Evolutionary conservation across 495 filamentous ascomycete genomes (phyloP), one percentile per base, ranked within the genome.

Genomic region (Penicillium parvum): DNA sequence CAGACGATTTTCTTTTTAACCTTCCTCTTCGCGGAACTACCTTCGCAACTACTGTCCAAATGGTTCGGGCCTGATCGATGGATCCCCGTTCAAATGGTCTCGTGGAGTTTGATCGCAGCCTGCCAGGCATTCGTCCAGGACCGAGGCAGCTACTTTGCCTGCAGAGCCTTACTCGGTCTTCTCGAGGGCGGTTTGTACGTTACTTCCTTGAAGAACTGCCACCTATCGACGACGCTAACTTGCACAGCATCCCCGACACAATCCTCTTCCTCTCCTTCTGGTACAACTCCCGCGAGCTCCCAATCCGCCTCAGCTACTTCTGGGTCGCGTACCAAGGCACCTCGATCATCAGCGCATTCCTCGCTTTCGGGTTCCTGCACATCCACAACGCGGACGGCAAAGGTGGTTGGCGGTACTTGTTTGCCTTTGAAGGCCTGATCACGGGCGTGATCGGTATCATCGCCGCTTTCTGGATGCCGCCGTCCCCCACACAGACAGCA

Each of bases 11-110:
- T 85, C 61, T 75, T 74, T 40, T 33, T 84, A 9, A 67, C 60
- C 3, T 88, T 90, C 56, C 63, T 89, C 3, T 63, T 72, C 10
- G 82, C 85, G 0, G 85, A 89, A 52, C 63, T 90, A 9, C 85
- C 85, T 1, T 88, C 84, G 0, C 85, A 90, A 51, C 66, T 89
- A 0, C 60, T 89, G 17, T 79, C 74, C 17, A 90, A 91, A 55
- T 76, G 74, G 58, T 45, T 91, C 17, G 89, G 89, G 0, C 86
- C 88, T 0, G 88, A 94, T 58, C 75, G 78, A 21, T 94, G 88
- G 85, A 90, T 95, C 38, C 87, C 88, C 0, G 65, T 83, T 19
- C 86, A 91, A 52, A 91, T 91, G 77, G 66, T 88, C 1, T 70
- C 74, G 3, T 94, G 88, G 85, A 85, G 81, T 53, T 47, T 89